Percentiles rank a stretch among this genome's conserved stretches.
These are phyloP conservation scores for Carpinus viminea DNA, from an alignment of 306 rosid species.

Conservation along the genomic window DNA sequence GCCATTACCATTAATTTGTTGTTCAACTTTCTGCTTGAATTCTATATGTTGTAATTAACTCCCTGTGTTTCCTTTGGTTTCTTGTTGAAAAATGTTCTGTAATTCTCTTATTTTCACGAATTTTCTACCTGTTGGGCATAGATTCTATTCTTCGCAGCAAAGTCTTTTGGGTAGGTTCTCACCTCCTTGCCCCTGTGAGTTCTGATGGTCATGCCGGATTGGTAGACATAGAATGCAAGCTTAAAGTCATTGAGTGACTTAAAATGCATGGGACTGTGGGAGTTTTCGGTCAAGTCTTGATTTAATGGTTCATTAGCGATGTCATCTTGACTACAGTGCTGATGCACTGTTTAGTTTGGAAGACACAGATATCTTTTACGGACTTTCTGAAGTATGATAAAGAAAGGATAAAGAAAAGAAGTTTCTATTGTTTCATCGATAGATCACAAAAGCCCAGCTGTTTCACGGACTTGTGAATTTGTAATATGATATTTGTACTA, in stretches of 20 bases:
- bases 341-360: neutral
- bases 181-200: neutral
- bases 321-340: neutral
- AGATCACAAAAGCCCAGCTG: neutral
- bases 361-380: neutral
- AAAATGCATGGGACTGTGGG: neutral
- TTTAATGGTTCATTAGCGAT: neutral
- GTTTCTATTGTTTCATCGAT: neutral
- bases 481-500: neutral
- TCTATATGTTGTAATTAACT: neutral
- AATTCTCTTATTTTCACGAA: neutral
- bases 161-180: neutral
- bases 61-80: neutral
- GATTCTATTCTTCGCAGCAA: neutral
- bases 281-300: neutral
- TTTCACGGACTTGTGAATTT: neutral
- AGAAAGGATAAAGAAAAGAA: neutral
- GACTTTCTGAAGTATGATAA: neutral
- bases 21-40: neutral
- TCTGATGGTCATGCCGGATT: neutral
- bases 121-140: neutral
- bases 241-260: neutral
- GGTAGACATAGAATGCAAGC: neutral
- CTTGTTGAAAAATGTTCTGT: neutral
- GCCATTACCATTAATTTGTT: neutral